Base-by-base conservation (phyloP, 768 basidiomycete genomes). In the Pleurotus cornucopiae region DNA sequence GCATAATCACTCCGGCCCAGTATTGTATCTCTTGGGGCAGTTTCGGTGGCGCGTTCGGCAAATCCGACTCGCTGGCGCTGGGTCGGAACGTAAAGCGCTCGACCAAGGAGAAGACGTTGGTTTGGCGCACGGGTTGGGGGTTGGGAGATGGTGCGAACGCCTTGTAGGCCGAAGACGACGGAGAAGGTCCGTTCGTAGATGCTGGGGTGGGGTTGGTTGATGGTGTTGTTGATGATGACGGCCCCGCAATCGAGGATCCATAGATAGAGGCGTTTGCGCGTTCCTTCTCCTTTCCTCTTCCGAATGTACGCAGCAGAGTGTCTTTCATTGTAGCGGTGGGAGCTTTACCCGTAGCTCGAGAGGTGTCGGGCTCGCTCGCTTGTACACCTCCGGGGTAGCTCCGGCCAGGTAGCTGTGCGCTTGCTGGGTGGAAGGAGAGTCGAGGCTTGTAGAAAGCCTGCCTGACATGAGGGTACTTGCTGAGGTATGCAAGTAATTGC, bases 1-100 rank as follows among this genome's bases (percentile, higher is more conserved):
- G 82, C 97, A 98, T 99, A 65, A 98, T 97, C n/a, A 98, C 96
- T 2, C 94, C 94, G 0, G 96, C 97, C 97, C 97, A 98, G 64
- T 98, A 97, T 70, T 97, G 93, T 20, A 99, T 96, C 68, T 98
- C 96, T 7, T 80, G 76, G 0, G 94, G 93, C 5, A 94, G 73
- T 47, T 84, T 78, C 2, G 88, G 86, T 4, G 83, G 86, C 0
- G 85, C 83, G 54, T 83, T 84, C 4, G 82, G 82, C 53, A 87
- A 73, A 59, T 87, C 84, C 16, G 80, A 81, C 65, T 95, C 94
- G 0, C 85, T 82, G 7, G 90, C 84, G 52, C 89, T 90, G 0
- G 95, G 93, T 52, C 94, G 84, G 77, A 94, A 97, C 0, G 96
- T 99, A 73, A 97, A 99, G 30, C 94, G 76, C 68, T 99, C 96